Evolutionary conservation across 805 yeast genomes (phyloP).

Genomic region (Nakazawaea ambrosiae): DNA sequence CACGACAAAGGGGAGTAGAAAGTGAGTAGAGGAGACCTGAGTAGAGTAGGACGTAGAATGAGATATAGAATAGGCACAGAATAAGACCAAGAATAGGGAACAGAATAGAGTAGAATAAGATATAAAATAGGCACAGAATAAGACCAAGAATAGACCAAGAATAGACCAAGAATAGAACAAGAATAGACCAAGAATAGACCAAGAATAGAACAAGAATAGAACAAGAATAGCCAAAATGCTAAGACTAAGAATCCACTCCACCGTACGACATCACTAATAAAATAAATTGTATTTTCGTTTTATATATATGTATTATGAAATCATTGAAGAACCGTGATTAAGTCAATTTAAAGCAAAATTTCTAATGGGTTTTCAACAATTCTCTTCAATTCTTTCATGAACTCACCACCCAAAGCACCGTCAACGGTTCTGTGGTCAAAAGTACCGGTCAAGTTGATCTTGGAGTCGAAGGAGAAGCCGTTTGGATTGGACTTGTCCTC

Average conservation of each 20-base stretch:
- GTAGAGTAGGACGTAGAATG: not conserved
- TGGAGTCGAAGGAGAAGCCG: constrained; percentile 89
- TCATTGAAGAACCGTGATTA: no score
- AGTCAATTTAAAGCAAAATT: constrained; percentile 78
- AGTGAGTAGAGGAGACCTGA: not conserved
- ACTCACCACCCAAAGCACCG: constrained; percentile 98
- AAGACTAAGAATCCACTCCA: no score
- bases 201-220: no score
- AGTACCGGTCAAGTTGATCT: constrained; percentile 89
- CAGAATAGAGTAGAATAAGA: not conserved
- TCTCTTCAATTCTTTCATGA: constrained; percentile 85
- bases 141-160: no score
- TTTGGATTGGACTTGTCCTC: constrained; percentile 87
- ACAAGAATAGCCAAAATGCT: no score
- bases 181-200: not conserved
- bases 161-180: not conserved
- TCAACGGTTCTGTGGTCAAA: constrained; percentile 96
- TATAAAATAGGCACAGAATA: not conserved
- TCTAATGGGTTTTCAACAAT: constrained; percentile 95
- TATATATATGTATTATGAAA: no score
- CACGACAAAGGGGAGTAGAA: not conserved
- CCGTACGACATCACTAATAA: no score
- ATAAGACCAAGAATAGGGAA: not conserved
- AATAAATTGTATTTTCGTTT: no score
- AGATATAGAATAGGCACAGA: not conserved